These are phyloP conservation scores for Adiantum capillusveneris DNA, from an alignment of 75 land plant genomes.

Conservation along the genomic window DNA sequence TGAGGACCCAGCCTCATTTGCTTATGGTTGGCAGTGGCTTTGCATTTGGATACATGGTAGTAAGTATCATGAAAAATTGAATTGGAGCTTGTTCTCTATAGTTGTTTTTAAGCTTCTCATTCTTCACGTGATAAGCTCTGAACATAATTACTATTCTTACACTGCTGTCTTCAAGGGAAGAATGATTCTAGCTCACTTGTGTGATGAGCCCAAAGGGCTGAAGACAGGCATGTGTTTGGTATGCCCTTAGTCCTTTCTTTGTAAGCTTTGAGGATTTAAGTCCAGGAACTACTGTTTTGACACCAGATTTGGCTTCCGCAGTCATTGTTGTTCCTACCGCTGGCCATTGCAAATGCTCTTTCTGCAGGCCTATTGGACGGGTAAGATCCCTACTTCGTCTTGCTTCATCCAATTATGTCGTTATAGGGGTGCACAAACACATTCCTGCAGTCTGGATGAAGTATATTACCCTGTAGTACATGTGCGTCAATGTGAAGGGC, in stretches of 20 bases:
- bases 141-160: too few relatives aligned
- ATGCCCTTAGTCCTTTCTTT: not conserved
- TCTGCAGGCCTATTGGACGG: slow-evolving; percentile 69
- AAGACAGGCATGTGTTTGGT: slow-evolving; percentile 99
- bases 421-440: too few relatives aligned
- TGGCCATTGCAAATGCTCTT: slow-evolving; percentile 86
- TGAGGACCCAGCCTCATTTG: slow-evolving; percentile 71
- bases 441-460: too few relatives aligned
- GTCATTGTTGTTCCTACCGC: slow-evolving; percentile 71
- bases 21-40: slow-evolving; percentile 80
- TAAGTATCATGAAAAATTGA: slow-evolving; percentile 23
- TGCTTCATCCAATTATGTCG: too few relatives aligned
- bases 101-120: not conserved
- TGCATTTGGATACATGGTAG: slow-evolving; percentile 97
- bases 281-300: not conserved
- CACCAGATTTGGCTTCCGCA: slow-evolving; percentile 9
- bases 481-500: too few relatives aligned
- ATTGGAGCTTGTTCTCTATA: not conserved
- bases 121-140: too few relatives aligned
- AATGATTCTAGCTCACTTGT: slow-evolving; percentile 86
- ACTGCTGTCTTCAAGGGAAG: slow-evolving; percentile 55
- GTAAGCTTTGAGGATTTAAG: not conserved
- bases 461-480: too few relatives aligned
- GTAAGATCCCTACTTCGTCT: slow-evolving; percentile 35
- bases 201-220: slow-evolving; percentile 99